phyloP scores from a whole-genome alignment of 345 rosid species.

The Eucalyptus globulus region DNA sequence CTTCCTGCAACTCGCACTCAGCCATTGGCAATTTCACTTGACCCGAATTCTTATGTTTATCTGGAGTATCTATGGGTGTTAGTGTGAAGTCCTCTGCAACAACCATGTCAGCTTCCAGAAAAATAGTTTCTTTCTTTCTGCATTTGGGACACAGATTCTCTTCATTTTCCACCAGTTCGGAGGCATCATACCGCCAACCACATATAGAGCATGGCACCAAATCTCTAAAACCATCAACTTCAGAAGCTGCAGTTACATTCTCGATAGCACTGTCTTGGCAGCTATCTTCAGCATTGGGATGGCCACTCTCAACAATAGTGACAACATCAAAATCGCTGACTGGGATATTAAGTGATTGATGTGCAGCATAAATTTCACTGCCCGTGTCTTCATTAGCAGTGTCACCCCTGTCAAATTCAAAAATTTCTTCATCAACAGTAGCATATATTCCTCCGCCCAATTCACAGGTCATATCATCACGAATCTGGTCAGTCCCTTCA shows the following conservation, averaged over 20 bases:
- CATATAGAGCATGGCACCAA: slow-evolving; percentile 49
- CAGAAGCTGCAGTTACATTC: slow-evolving; percentile 33
- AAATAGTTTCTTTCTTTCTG: slow-evolving; percentile 25
- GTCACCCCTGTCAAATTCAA: slow-evolving; percentile 52
- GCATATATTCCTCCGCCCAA: slow-evolving; percentile 11
- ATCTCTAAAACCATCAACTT: slow-evolving; percentile 22
- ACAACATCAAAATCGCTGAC: slow-evolving; percentile 22
- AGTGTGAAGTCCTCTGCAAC: slow-evolving; percentile 16
- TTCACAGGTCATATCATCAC: slow-evolving; percentile 24
- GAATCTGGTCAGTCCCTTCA: slow-evolving; percentile 39
- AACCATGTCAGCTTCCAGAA: background rate
- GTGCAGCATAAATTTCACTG: slow-evolving; percentile 9
- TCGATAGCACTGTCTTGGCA: slow-evolving; percentile 14
- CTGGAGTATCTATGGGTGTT: slow-evolving; percentile 6
- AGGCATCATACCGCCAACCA: slow-evolving; percentile 33
- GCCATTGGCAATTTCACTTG: slow-evolving; percentile 8
- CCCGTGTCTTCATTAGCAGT: slow-evolving; percentile 19
- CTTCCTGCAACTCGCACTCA: slow-evolving; percentile 11
- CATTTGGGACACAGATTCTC: slow-evolving; percentile 62
- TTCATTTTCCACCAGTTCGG: slow-evolving; percentile 24
- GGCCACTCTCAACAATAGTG: slow-evolving; percentile 16
- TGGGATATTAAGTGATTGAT: slow-evolving; percentile 24
- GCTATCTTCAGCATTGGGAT: slow-evolving; percentile 28
- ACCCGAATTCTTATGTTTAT: slow-evolving; percentile 11
- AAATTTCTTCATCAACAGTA: slow-evolving; percentile 44